Evolutionary conservation across 2,329 filamentous ascomycete species (phyloP), one percentile per base, ranked within the genome.

Genomic region (Penicillium sp.): DNA sequence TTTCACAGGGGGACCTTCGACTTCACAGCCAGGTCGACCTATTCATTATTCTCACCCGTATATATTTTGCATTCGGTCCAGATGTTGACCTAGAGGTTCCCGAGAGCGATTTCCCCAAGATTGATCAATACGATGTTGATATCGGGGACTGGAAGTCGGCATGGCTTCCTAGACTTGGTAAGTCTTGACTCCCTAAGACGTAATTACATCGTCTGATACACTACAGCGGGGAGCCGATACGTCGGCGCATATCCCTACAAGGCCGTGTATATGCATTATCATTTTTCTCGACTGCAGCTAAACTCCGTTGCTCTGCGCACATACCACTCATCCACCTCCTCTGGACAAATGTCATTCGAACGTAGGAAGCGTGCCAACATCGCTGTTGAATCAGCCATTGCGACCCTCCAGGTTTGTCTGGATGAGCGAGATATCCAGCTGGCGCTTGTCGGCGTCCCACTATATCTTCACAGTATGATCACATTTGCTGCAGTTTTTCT

Each of bases 281-380:
- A 82, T 64, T 82, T 81, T 62, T 81, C 78, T 46, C 76, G 79
- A 47, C 68, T 83, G 19, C 78, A 81, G 46, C 68, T 82, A 9
- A 78, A 80, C 44, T 81, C 81, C 5, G 76, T 81, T 27, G 79
- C 79, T 31, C 66, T 82, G 25, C 75, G 79, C 31, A 78, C 78
- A 9, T 76, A 80, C 51, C 72, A 75, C 50, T 73, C 72, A 21
- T 71, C 71, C 15, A 68, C 66, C 11, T 72, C 73, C 15, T 66
- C 71, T 6, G 69, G 71, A 41, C 64, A 68, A 4, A 76, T 80
- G 67, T 79, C 78, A 2, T 64, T 71, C 4, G 78, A 80, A 60
- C 74, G 78, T 15, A 75, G 76, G 48, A 74, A 79, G 52, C 73
- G 68, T 61, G 79, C 71, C 54, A 79, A 74, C 63, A 73, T 76